These are phyloP conservation scores for Crucihimalaya himalaica DNA, from an alignment of 345 rosid species.

Conservation along the genomic window DNA sequence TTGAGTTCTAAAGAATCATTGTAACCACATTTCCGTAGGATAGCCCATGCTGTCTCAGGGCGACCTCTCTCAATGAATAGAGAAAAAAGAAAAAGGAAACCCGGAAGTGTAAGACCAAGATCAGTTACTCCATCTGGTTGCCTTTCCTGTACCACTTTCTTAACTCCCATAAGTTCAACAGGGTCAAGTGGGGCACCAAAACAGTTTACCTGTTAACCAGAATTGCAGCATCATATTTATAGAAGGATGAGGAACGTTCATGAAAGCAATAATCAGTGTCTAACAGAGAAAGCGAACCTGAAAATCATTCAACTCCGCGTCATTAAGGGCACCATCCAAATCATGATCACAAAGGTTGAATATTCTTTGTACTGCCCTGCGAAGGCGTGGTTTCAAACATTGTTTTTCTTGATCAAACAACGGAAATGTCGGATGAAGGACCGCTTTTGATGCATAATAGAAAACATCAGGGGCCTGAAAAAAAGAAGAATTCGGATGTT, in stretches of 20 bases:
- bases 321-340: constrained; percentile 82
- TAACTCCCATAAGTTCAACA: constrained; percentile 72
- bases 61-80: constrained; percentile 85
- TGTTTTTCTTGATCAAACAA: constrained; percentile 80
- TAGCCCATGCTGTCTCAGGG: constrained; percentile 81
- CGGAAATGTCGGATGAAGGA: constrained; percentile 81
- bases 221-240: constrained; percentile 27
- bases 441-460: constrained; percentile 79
- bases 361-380: constrained; percentile 76
- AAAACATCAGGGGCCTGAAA: constrained; percentile 82
- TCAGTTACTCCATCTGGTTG: constrained; percentile 73
- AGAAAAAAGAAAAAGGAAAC: constrained; percentile 70
- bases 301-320: constrained; percentile 77
- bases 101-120: constrained; percentile 77
- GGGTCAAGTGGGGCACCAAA: constrained; percentile 77
- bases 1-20: constrained; percentile 63
- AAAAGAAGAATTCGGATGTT: neutral
- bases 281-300: constrained; percentile 53
- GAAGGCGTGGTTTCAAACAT: constrained; percentile 62
- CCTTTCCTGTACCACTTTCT: constrained; percentile 82
- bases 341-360: constrained; percentile 74
- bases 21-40: constrained; percentile 80
- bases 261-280: constrained; percentile 7
- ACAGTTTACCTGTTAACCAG: constrained; percentile 62
- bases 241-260: constrained; percentile 12